Conservation (phyloP, 192 early-diverging fungal species). For the Dimargaris verticillata region DNA sequence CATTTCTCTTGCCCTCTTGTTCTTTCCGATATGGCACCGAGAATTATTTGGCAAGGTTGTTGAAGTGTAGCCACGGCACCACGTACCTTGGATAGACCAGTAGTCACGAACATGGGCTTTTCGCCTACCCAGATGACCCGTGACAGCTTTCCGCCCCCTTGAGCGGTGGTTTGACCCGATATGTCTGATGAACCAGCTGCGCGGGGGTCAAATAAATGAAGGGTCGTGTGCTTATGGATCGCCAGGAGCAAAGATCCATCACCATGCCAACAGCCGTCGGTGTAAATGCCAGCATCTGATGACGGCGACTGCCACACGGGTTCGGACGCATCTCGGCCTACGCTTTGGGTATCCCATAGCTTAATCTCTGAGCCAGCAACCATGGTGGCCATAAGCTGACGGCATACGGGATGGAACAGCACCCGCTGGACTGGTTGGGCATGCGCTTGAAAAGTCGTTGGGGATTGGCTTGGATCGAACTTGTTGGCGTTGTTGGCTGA, state of each 20-base stretch:
- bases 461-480: background rate
- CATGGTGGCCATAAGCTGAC: background rate
- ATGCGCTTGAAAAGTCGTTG: background rate
- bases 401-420: slow-evolving; percentile 2
- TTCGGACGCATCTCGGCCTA: background rate
- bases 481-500: background rate
- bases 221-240: background rate
- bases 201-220: background rate
- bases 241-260: background rate
- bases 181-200: background rate
- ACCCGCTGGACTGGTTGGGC: background rate
- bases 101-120: slow-evolving; percentile 41
- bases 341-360: background rate
- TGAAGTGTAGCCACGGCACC: too few relatives aligned
- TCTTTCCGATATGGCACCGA: too few relatives aligned
- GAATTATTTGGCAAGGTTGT: too few relatives aligned
- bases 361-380: background rate
- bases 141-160: slow-evolving; percentile 15
- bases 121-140: slow-evolving; percentile 53
- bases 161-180: background rate
- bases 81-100: slow-evolving; percentile 43
- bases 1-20: too few relatives aligned
- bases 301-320: background rate
- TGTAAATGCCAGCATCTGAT: background rate
- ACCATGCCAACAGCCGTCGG: background rate